Evolutionary conservation across 192 early-diverging fungal genomes (phyloP).

Genomic region (Backusella liffmaniae): DNA sequence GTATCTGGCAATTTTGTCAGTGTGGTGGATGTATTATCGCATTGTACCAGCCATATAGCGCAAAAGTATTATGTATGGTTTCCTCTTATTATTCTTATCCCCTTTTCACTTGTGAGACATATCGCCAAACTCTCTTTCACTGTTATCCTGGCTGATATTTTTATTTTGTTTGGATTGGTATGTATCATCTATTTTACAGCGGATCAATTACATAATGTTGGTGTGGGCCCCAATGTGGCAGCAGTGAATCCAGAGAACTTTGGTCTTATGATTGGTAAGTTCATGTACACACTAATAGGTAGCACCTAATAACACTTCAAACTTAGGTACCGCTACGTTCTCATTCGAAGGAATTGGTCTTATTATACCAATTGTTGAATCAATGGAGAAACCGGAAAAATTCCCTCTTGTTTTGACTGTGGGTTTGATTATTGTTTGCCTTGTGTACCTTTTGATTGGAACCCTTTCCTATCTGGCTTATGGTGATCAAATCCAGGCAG

Average conservation of each 20-base stretch:
- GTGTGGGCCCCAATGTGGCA: constrained; percentile 51
- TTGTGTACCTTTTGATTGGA: constrained; percentile 70
- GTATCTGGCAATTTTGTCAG: constrained; percentile 80
- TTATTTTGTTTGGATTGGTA: constrained; percentile 67
- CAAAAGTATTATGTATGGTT: constrained; percentile 74
- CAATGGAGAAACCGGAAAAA: constrained; percentile 79
- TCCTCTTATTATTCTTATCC: constrained; percentile 71
- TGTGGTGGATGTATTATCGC: constrained; percentile 60
- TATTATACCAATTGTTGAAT: constrained; percentile 65
- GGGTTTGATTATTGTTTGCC: constrained; percentile 63
- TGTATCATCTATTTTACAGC: constrained; percentile 63
- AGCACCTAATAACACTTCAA: background rate
- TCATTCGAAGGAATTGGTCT: constrained; percentile 49
- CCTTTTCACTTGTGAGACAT: constrained; percentile 64
- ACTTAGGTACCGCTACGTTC: constrained; percentile 62
- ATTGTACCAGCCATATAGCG: constrained; percentile 57
- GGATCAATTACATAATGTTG: constrained; percentile 38
- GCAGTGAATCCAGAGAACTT: constrained; percentile 63
- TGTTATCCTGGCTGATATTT: constrained; percentile 71
- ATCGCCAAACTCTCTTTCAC: constrained; percentile 57
- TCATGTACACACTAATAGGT: constrained; percentile 34
- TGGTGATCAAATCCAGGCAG: constrained; percentile 72
- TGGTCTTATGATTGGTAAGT: constrained; percentile 69
- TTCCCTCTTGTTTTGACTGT: constrained; percentile 69
- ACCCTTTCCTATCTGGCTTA: constrained; percentile 77